phyloP scores from a whole-genome alignment of 192 early-diverging fungal genomes.

The Mortierella antarctica region DNA sequence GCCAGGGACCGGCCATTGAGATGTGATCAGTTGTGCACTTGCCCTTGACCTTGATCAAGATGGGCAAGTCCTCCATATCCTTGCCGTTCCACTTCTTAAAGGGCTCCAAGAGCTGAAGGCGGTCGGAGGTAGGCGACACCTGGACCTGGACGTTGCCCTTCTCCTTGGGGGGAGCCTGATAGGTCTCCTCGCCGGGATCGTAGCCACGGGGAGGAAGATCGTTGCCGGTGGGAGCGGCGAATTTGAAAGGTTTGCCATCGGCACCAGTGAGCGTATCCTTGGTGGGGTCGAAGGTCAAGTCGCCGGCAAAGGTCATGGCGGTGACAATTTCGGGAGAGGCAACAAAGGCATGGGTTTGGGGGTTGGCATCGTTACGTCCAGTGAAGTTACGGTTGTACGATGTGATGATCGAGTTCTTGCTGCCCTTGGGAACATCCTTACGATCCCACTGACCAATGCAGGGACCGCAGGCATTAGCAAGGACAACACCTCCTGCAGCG shows the following conservation, averaged over 20 bases:
- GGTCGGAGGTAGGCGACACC: constrained; percentile 87
- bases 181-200: constrained; percentile 94
- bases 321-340: constrained; percentile 95
- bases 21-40: constrained; percentile 99
- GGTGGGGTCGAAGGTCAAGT: constrained; percentile 93
- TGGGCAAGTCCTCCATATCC: constrained; percentile 82
- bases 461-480: constrained; percentile 98
- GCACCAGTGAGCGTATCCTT: constrained; percentile 88
- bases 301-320: constrained; percentile 94
- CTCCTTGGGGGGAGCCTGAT: constrained; percentile 93
- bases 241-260: constrained; percentile 96
- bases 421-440: constrained; percentile 94
- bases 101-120: constrained; percentile 87
- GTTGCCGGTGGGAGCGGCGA: constrained; percentile 81
- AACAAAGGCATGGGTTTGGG: constrained; percentile 96
- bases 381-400: constrained; percentile 99
- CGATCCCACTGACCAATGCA: constrained; percentile 99
- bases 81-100: constrained; percentile 92
- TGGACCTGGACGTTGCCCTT: constrained; percentile 77
- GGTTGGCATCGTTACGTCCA: constrained; percentile 98
- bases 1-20: constrained; percentile 90
- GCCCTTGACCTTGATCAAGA: constrained; percentile 96
- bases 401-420: constrained; percentile 97
- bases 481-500: constrained; percentile 84
- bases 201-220: constrained; percentile 94